A percentile compares a stretch with the other conserved stretches of the same genome.
phyloP scores from a whole-genome alignment of 352 stramenopile species.

The Phytophthora aleatoria region DNA sequence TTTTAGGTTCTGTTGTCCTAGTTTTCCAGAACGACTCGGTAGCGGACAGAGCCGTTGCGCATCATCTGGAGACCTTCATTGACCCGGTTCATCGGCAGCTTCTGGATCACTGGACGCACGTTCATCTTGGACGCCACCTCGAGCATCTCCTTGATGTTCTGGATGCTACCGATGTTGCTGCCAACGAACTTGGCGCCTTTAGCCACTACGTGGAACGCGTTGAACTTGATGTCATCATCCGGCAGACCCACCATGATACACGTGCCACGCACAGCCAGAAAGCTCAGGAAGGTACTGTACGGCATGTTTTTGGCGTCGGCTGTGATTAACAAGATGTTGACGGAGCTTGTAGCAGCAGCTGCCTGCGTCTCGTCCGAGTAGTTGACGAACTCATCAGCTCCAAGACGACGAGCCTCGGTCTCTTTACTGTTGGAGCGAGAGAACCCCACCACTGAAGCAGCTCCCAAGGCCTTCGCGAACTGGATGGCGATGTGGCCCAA shows the following conservation, averaged over 20 bases:
- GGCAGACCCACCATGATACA: too few relatives aligned
- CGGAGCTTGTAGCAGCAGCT: too few relatives aligned
- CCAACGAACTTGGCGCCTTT: too few relatives aligned
- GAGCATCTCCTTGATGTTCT: too few relatives aligned
- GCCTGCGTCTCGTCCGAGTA: conserved; percentile 1
- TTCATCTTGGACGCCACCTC: conserved; percentile 45
- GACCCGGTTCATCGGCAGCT: conserved; percentile 47
- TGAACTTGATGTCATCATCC: too few relatives aligned
- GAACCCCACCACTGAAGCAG: conserved; percentile 55
- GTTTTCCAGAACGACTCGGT: conserved; percentile 23
- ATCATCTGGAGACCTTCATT: conserved; percentile 51
- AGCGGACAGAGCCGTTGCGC: conserved; percentile 41
- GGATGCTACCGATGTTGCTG: too few relatives aligned
- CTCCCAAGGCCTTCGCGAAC: conserved; percentile 41
- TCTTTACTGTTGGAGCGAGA: conserved; percentile 40
- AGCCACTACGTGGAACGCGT: too few relatives aligned
- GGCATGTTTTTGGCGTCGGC: too few relatives aligned
- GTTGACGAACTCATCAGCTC: conserved; percentile 45
- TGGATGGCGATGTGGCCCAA: conserved; percentile 21
- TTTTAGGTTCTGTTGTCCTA: neutral
- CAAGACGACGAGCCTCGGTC: conserved; percentile 24
- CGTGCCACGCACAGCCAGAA: too few relatives aligned
- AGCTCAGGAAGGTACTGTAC: too few relatives aligned
- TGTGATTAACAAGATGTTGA: too few relatives aligned
- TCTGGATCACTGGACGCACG: conserved; percentile 53